Percentiles rank a stretch among this genome's conserved stretches.
phyloP scores from a whole-genome alignment of 208 protist genomes.

The Leishmania gerbilli region DNA sequence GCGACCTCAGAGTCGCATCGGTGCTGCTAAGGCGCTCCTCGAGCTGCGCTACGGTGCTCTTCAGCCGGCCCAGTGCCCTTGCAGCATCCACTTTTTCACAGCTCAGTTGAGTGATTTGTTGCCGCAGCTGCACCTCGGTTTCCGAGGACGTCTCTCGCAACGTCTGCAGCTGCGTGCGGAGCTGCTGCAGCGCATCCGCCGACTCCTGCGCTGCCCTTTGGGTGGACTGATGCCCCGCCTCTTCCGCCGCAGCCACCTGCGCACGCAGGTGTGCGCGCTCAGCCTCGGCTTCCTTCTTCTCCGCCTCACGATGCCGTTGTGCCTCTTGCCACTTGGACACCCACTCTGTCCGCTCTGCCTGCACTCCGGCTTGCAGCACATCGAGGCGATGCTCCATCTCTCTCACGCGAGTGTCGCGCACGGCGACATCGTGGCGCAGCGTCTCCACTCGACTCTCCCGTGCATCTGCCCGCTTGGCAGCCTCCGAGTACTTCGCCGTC shows the following conservation, averaged over 20 bases:
- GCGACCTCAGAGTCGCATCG: conserved; percentile 9
- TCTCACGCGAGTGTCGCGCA: conserved; percentile 6
- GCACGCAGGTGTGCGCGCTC: conserved; percentile 8
- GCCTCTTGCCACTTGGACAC: conserved; percentile 27
- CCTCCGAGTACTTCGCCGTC: conserved; percentile 1
- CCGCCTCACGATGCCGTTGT: conserved; percentile 26
- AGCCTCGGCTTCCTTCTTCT: conserved; percentile 9
- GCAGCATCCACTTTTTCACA: conserved; percentile 12
- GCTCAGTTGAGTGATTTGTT: conserved; percentile 13
- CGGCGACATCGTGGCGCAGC: conserved; percentile 8
- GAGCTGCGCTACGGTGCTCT: conserved; percentile 11
- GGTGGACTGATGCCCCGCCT: background rate
- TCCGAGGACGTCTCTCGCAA: conserved; percentile 2
- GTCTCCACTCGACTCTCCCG: background rate
- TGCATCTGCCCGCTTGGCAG: background rate
- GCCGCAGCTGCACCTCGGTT: conserved; percentile 18
- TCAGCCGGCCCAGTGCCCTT: conserved; percentile 14
- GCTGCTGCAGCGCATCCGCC: conserved; percentile 18
- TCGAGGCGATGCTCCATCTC: conserved; percentile 23
- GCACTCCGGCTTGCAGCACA: conserved; percentile 17
- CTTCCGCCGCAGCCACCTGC: conserved; percentile 11
- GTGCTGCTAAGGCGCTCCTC: conserved; percentile 12
- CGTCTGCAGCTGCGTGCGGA: conserved; percentile 24
- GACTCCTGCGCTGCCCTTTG: background rate
- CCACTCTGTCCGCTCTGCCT: conserved; percentile 36